Evolutionary conservation across 805 yeast species (phyloP), one percentile per base, ranked within the genome.

Genomic region (Yarrowia deformans): DNA sequence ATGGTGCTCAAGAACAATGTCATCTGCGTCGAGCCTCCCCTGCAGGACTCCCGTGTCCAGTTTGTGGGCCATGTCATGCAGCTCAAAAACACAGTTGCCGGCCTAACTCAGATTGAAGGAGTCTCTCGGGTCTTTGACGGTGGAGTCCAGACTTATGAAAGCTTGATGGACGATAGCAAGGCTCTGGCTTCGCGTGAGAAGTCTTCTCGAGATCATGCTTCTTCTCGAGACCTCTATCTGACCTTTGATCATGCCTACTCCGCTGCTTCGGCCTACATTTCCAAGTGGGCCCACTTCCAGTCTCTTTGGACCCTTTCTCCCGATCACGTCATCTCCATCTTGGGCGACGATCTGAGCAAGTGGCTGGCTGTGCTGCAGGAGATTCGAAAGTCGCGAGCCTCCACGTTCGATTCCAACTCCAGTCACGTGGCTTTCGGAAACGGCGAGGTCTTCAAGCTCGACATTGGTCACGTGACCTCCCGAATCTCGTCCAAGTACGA

Each of bases 291-390:
- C 1, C 78, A 77, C 23, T 79, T 88, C 35, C 90, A 88, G 73
- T 76, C 82, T 0, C 75, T 90, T 5, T 88, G 93, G 91, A 87
- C 84, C 70, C 72, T 88, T 10, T 80, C 82, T 14, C 72, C 83
- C 0, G 82, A 81, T 1, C 80, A 79, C 0, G 82, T 86, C 3
- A 77, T 77, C 32, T 70, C 71, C 1, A 67, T 72, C 10, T 74
- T 86, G 2, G 80, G 79, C 0, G 71, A 68, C 2, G 79, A 81
- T 67, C 58, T 87, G 13, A 69, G 70, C 0, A 67, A 71, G 5
- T 90, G 95, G 94, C 73, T 85, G 35, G 75, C 77, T 0, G 72
- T 82, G 0, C 75, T 87, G 29, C 74, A 77, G 0, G 84, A 84
- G 8, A 76, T 88, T 13, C 77, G 84, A 19, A 72, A 75, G 5